A percentile compares a stretch with the other conserved stretches of the same genome.
Conservation (phyloP, 2,329 filamentous ascomycete genomes). For the Diaporthe australafricana region DNA sequence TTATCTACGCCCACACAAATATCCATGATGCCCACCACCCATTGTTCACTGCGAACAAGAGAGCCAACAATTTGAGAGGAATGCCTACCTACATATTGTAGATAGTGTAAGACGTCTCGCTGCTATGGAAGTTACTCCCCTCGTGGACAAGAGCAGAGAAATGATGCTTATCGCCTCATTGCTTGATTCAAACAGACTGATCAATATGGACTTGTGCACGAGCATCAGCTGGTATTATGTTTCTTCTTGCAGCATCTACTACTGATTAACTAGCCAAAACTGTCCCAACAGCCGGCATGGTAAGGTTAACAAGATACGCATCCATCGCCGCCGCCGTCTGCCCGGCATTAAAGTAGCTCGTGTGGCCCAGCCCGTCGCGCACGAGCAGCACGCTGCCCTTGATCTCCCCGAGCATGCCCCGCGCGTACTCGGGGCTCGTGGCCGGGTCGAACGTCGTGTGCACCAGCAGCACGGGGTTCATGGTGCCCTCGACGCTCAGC, state of each 20-base stretch:
- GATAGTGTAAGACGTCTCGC: no score
- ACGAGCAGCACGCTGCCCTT: conserved; percentile 51
- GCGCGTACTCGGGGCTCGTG: conserved; percentile 52
- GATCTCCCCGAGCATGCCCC: conserved; percentile 48
- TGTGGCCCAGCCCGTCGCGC: conserved; percentile 54
- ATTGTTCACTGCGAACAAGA: not conserved
- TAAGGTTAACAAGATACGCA: conserved; percentile 43
- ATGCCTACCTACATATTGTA: no score
- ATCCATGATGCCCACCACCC: not conserved
- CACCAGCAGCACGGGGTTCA: conserved; percentile 49
- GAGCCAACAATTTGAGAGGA: not conserved
- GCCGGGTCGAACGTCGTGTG: conserved; percentile 54
- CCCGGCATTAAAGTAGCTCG: conserved; percentile 48
- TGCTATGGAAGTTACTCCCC: no score
- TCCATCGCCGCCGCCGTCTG: conserved; percentile 47
- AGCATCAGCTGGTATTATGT: no score
- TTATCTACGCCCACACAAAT: not conserved
- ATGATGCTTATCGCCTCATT: no score
- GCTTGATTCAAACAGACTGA: no score
- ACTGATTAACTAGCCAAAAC: conserved; percentile 20
- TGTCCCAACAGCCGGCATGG: conserved; percentile 16
- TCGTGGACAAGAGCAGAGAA: no score
- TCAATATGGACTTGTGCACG: no score
- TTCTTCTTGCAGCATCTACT: no score
- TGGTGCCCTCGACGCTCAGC: conserved; percentile 41